Percentiles rank a stretch among this genome's conserved stretches.
Conservation (phyloP, 768 basidiomycete genomes). For the Dentipellis sp. region DNA sequence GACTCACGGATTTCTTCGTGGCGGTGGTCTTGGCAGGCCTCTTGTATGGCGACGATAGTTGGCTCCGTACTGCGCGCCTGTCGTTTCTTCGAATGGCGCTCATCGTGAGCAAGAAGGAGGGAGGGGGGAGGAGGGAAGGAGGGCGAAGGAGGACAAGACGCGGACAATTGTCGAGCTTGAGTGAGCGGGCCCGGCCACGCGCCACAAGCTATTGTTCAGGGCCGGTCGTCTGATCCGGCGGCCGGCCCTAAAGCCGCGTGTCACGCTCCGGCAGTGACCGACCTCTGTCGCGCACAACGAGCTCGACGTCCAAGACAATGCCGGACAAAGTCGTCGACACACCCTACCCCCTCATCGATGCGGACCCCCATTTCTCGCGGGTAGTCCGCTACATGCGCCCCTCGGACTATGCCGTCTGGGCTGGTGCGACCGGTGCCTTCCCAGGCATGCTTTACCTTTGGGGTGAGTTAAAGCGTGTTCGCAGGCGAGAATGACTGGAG, state of each 20-base stretch:
- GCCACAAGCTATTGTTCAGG: background rate
- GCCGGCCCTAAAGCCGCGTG: background rate
- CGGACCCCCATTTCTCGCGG: slow-evolving; percentile 81
- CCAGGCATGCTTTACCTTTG: slow-evolving; percentile 75
- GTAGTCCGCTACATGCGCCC: slow-evolving; percentile 86
- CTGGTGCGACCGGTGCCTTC: slow-evolving; percentile 67
- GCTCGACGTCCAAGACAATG: slow-evolving; percentile 26
- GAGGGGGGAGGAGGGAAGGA: background rate
- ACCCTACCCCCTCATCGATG: slow-evolving; percentile 87
- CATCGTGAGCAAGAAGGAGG: slow-evolving; percentile 27
- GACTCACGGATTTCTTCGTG: slow-evolving; percentile 41
- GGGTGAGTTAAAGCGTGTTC: slow-evolving; percentile 44
- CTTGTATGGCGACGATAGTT: slow-evolving; percentile 46
- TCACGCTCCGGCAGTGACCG: background rate
- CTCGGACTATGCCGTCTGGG: slow-evolving; percentile 84
- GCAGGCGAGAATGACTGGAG: slow-evolving; percentile 6
- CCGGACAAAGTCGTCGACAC: slow-evolving; percentile 47
- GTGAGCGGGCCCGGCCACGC: background rate
- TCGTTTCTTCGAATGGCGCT: slow-evolving; percentile 45
- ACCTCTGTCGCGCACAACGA: slow-evolving; percentile 9
- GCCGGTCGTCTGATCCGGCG: background rate
- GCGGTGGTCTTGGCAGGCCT: slow-evolving; percentile 22
- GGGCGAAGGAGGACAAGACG: background rate
- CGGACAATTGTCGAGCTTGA: background rate
- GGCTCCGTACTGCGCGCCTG: slow-evolving; percentile 8